Evolutionary conservation across 441 rosid species (phyloP).

Genomic region (Arabidopsis lyrata): DNA sequence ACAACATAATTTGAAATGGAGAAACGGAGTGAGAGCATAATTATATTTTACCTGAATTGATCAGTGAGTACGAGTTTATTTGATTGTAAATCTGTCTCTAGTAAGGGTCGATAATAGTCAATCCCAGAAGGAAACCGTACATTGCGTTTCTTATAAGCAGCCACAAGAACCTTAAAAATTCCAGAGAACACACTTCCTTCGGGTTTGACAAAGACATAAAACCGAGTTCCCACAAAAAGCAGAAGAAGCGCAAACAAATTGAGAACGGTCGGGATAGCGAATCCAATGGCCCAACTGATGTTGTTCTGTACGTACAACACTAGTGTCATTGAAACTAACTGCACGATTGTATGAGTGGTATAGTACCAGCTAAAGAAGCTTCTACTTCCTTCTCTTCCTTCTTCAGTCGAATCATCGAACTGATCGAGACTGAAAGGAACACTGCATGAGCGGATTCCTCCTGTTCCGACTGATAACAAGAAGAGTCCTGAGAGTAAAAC

Average conservation of each 20-base stretch:
- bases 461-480: conserved; percentile 66
- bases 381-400: conserved; percentile 71
- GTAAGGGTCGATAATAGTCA: conserved; percentile 60
- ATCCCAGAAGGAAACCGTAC: conserved; percentile 45
- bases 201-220: conserved; percentile 65
- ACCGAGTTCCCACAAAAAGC: conserved; percentile 59
- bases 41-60: conserved; percentile 55
- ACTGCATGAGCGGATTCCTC: conserved; percentile 84
- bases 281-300: conserved; percentile 77
- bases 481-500: conserved; percentile 58
- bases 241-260: conserved; percentile 61
- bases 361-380: conserved; percentile 92
- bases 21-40: no score
- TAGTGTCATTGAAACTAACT: conserved; percentile 62
- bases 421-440: conserved; percentile 90
- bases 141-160: conserved; percentile 61
- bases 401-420: conserved; percentile 70
- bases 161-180: conserved; percentile 59
- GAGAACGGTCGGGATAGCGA: conserved; percentile 68
- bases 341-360: conserved; percentile 63
- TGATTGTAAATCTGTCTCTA: conserved; percentile 35
- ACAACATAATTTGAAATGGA: not conserved
- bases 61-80: conserved; percentile 60
- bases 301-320: conserved; percentile 80
- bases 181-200: conserved; percentile 69